phyloP scores from a whole-genome alignment of 805 yeast genomes.

The Wickerhamomyces bisporus region DNA sequence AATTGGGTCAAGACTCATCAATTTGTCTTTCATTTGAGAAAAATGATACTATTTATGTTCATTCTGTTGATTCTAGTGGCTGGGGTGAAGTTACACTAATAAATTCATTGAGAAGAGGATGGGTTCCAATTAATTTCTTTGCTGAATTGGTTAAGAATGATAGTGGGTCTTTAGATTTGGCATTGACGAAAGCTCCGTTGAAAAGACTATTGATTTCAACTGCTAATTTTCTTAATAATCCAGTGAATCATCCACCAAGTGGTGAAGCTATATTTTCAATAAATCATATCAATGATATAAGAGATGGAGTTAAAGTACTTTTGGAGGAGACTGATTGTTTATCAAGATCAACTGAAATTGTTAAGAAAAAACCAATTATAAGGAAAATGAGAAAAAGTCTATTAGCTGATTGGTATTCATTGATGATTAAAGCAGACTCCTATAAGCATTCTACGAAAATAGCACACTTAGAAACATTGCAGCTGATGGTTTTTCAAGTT shows the following conservation, averaged over 20 bases:
- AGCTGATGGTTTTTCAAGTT: constrained; percentile 62
- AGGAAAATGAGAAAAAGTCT: constrained; percentile 62
- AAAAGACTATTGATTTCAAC: constrained; percentile 52
- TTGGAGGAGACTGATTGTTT: constrained; percentile 67
- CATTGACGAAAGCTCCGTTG: constrained; percentile 42
- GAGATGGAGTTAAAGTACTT: constrained; percentile 67
- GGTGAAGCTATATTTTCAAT: constrained; percentile 23
- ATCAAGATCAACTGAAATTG: constrained; percentile 67
- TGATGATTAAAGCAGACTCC: constrained; percentile 72
- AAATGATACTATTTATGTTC: constrained; percentile 71
- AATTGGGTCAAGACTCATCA: constrained; percentile 60
- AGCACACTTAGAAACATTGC: constrained; percentile 55
- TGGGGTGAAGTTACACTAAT: constrained; percentile 84
- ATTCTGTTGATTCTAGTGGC: constrained; percentile 73
- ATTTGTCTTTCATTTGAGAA: constrained; percentile 69
- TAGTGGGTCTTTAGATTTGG: background rate
- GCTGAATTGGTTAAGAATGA: constrained; percentile 35
- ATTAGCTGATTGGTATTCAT: constrained; percentile 75
- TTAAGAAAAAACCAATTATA: constrained; percentile 54
- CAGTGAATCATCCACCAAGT: constrained; percentile 42
- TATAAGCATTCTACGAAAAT: constrained; percentile 58
- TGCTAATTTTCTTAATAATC: constrained; percentile 62
- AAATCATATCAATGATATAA: constrained; percentile 48
- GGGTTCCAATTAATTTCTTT: constrained; percentile 85
- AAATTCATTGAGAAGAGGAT: constrained; percentile 60